These are phyloP conservation scores for Chernovozyma aurita DNA, from an alignment of 1,139 yeast genomes.

Conservation along the genomic window DNA sequence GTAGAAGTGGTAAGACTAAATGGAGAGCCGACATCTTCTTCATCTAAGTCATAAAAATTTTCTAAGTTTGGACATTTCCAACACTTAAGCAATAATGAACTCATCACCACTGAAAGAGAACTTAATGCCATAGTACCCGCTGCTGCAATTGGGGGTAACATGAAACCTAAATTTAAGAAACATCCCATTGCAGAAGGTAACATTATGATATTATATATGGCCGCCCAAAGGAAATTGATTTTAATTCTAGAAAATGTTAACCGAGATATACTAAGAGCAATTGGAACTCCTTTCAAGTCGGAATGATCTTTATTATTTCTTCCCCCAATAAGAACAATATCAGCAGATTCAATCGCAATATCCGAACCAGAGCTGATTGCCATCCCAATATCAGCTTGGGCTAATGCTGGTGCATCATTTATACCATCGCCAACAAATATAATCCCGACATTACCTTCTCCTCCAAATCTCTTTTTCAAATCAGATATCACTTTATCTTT, in stretches of 20 bases:
- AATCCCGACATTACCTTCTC: slow-evolving; percentile 34
- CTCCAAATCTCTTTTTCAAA: slow-evolving; percentile 46
- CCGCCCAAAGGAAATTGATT: slow-evolving; percentile 80
- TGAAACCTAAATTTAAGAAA: slow-evolving; percentile 70
- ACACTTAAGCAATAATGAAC: slow-evolving; percentile 64
- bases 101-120: slow-evolving; percentile 81
- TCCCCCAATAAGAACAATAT: slow-evolving; percentile 60
- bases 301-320: slow-evolving; percentile 23
- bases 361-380: slow-evolving; percentile 93
- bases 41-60: slow-evolving; percentile 16
- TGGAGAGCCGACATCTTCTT: slow-evolving; percentile 14
- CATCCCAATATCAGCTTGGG: slow-evolving; percentile 82
- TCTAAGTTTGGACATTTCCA: slow-evolving; percentile 46
- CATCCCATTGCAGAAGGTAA: slow-evolving; percentile 96
- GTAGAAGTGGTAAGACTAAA: slow-evolving; percentile 31
- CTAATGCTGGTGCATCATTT: slow-evolving; percentile 94
- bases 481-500: slow-evolving; percentile 65
- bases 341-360: slow-evolving; percentile 94
- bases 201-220: slow-evolving; percentile 80
- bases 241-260: slow-evolving; percentile 73
- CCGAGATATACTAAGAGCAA: slow-evolving; percentile 69
- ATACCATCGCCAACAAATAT: slow-evolving; percentile 97
- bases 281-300: slow-evolving; percentile 61
- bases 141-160: slow-evolving; percentile 84
- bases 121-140: slow-evolving; percentile 94